Conservation (phyloP, 768 basidiomycete genomes). For the Leccinum barrowsii region DNA sequence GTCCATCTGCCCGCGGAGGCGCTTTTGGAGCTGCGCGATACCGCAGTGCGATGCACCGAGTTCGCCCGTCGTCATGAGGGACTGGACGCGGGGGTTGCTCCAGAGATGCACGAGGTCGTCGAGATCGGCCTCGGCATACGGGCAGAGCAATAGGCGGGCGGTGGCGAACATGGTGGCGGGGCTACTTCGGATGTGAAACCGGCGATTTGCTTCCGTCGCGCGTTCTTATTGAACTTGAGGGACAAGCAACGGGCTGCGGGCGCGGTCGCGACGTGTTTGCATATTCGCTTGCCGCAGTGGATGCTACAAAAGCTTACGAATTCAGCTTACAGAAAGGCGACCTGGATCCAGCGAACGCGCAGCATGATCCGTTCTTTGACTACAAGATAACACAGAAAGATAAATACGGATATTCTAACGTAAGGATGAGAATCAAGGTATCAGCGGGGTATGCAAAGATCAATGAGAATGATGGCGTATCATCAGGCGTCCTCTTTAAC, state of each 20-base stretch:
- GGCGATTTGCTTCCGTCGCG: not conserved
- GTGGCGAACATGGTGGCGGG: constrained; percentile 28
- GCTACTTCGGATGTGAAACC: not conserved
- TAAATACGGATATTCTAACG: not conserved
- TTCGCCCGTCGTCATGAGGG: constrained; percentile 14
- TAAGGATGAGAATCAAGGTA: not conserved
- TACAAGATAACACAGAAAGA: not conserved
- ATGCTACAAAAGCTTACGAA: not conserved
- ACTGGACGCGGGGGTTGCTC: constrained; percentile 29
- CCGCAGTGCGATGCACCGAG: constrained; percentile 7
- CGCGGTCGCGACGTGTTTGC: constrained; percentile 11
- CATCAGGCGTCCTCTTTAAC: not conserved
- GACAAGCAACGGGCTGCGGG: constrained; percentile 12
- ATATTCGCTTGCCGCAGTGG: constrained; percentile 7
- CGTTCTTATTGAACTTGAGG: not conserved
- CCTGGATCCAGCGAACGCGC: not conserved
- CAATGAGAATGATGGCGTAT: not conserved
- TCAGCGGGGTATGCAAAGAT: not conserved
- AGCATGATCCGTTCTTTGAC: not conserved
- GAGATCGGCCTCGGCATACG: constrained; percentile 32
- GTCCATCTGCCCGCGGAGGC: constrained; percentile 22
- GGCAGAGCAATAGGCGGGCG: constrained; percentile 32
- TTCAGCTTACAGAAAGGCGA: not conserved
- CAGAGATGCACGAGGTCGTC: constrained; percentile 28
- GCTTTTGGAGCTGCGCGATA: constrained; percentile 14